Evolutionary conservation across 306 rosid genomes (phyloP).

Genomic region (Lagenaria siceraria): DNA sequence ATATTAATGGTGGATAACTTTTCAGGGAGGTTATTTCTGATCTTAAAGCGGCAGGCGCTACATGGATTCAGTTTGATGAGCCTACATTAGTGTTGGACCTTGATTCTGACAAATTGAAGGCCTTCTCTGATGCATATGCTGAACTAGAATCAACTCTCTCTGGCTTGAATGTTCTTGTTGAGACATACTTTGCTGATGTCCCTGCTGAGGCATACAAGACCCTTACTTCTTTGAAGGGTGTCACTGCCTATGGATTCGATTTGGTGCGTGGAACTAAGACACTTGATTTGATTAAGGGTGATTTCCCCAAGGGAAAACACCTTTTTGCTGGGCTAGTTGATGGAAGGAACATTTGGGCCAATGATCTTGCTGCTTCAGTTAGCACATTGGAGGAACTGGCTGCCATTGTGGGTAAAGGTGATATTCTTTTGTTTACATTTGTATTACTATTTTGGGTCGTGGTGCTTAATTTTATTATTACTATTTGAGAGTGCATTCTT

Average conservation of each 20-base stretch:
- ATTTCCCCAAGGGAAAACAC: constrained; percentile 57
- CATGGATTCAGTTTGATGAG: constrained; percentile 85
- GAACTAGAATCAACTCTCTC: constrained; percentile 55
- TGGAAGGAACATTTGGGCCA: constrained; percentile 88
- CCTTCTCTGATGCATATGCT: constrained; percentile 47
- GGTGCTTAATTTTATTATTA: background rate
- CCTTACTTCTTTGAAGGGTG: constrained; percentile 64
- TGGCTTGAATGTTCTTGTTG: constrained; percentile 56
- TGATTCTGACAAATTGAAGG: constrained; percentile 48
- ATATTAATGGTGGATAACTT: background rate
- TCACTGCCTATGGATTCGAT: constrained; percentile 64
- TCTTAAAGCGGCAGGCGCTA: constrained; percentile 69
- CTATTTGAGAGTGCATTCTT: background rate
- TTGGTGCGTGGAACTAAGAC: constrained; percentile 74
- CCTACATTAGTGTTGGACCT: constrained; percentile 70
- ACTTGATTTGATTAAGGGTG: constrained; percentile 56
- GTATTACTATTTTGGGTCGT: background rate
- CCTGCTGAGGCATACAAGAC: constrained; percentile 59
- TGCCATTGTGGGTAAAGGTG: constrained; percentile 65
- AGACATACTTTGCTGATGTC: constrained; percentile 73
- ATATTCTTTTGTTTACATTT: background rate
- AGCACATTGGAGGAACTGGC: constrained; percentile 38
- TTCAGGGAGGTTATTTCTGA: constrained; percentile 71
- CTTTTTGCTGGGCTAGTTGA: constrained; percentile 88
- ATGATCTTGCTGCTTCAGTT: constrained; percentile 57